Conservation (phyloP, 164 flowering plant genomes). For the Stephania cephalantha region DNA sequence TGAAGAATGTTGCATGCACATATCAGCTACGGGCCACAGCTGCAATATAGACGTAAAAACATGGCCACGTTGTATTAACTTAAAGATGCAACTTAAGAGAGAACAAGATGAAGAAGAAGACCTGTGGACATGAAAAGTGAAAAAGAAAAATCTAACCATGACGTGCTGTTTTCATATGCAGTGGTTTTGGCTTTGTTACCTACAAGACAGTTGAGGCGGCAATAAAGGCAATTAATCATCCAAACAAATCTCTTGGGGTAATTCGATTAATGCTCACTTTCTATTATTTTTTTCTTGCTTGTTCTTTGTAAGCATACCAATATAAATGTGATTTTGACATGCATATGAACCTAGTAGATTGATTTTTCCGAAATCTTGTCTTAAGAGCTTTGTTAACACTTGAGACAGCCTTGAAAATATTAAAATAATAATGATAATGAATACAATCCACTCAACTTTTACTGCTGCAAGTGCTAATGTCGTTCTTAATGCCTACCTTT, state of each 20-base stretch:
- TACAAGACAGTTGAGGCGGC: constrained; percentile 60
- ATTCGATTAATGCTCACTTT: constrained; percentile 21
- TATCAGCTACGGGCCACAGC: too few species aligned
- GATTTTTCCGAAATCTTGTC: too few species aligned
- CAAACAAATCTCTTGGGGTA: constrained; percentile 59
- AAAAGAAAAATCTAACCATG: background rate
- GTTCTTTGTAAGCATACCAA: too few species aligned
- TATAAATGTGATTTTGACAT: too few species aligned
- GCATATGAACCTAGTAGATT: too few species aligned
- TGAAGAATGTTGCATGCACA: too few species aligned
- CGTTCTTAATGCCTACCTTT: too few species aligned
- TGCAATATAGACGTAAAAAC: background rate
- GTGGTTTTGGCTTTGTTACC: constrained; percentile 75
- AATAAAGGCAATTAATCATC: constrained; percentile 66
- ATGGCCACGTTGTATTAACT: background rate
- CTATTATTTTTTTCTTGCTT: background rate
- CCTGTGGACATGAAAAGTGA: background rate
- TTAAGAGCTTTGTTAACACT: too few species aligned
- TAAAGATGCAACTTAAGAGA: background rate
- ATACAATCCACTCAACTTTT: too few species aligned
- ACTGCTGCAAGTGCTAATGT: too few species aligned
- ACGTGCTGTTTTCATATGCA: constrained; percentile 14
- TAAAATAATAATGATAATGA: too few species aligned
- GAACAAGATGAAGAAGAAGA: background rate
- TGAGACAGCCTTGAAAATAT: too few species aligned